A percentile compares a stretch with the other conserved stretches of the same genome.
These are phyloP conservation scores for Gynostemma pentaphyllum DNA, from an alignment of 306 rosid genomes.

Conservation along the genomic window DNA sequence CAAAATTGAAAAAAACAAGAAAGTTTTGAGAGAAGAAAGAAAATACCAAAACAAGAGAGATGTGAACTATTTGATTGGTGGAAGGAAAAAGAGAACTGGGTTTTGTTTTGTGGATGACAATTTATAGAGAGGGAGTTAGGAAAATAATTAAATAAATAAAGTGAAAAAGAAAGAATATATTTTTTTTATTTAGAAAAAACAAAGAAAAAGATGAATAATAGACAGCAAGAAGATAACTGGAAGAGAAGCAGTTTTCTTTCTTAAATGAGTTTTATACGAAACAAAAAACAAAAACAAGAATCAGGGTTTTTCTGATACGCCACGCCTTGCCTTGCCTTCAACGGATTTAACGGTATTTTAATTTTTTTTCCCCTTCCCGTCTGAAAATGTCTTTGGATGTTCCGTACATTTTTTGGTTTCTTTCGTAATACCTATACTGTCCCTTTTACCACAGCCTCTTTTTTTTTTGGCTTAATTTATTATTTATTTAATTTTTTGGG, in stretches of 20 bases:
- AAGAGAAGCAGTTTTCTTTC: neutral
- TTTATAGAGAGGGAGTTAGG: constrained; percentile 4
- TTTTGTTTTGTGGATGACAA: constrained; percentile 16
- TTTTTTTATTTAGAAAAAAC: neutral
- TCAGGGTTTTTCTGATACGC: neutral
- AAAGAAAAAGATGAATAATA: neutral
- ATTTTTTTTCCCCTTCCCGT: neutral
- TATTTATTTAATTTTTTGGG: too few species aligned
- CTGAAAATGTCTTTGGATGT: neutral
- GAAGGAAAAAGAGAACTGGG: neutral
- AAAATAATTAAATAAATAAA: neutral
- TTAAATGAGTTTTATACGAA: neutral
- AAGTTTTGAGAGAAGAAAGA: neutral
- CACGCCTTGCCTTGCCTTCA: constrained; percentile 8
- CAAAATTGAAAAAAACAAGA: neutral
- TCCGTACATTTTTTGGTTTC: neutral
- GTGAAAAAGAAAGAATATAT: neutral
- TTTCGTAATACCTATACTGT: neutral
- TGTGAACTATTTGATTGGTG: neutral
- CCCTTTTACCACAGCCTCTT: neutral
- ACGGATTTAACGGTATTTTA: constrained; percentile 21
- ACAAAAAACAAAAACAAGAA: neutral
- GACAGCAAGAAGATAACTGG: neutral
- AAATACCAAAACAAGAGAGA: neutral
- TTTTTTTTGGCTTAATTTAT: neutral